Conservation (phyloP, 306 rosid genomes). For the Vigna hirtella region DNA sequence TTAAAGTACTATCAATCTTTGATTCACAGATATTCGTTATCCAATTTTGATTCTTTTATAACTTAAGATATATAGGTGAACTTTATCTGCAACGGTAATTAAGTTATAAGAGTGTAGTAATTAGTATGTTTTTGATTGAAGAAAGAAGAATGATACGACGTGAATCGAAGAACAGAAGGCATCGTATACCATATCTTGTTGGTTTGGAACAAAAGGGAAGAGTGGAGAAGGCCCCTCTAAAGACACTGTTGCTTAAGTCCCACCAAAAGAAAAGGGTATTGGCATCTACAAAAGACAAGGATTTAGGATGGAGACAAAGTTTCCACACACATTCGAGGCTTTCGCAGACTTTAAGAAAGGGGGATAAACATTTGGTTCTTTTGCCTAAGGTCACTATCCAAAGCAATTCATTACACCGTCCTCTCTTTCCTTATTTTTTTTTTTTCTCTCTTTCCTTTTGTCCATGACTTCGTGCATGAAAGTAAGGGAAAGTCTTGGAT, state of each 20-base stretch:
- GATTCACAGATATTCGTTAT: no score
- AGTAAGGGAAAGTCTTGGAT: conserved; percentile 77
- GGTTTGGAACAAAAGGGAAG: conserved; percentile 37
- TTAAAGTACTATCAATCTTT: no score
- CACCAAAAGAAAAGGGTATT: conserved; percentile 57
- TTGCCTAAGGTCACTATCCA: conserved; percentile 61
- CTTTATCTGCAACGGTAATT: neutral
- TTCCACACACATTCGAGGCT: conserved; percentile 72
- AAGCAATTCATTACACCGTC: conserved; percentile 25
- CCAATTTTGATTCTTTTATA: no score
- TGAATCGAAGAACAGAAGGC: conserved; percentile 36
- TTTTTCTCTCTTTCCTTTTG: neutral
- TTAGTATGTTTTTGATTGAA: neutral
- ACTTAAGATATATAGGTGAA: no score
- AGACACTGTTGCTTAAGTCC: conserved; percentile 51
- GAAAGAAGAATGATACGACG: neutral
- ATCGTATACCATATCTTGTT: conserved; percentile 40
- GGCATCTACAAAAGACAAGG: conserved; percentile 83
- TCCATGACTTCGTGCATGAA: conserved; percentile 59
- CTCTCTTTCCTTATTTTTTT: conserved; percentile 30
- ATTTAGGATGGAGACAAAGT: conserved; percentile 79
- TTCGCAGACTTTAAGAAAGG: conserved; percentile 84
- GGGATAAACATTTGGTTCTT: conserved; percentile 53
- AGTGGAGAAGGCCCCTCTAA: conserved; percentile 22
- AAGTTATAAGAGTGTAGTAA: neutral